Conservation (phyloP, 1,139 yeast genomes). For the Saccharomycopsis phalli region DNA sequence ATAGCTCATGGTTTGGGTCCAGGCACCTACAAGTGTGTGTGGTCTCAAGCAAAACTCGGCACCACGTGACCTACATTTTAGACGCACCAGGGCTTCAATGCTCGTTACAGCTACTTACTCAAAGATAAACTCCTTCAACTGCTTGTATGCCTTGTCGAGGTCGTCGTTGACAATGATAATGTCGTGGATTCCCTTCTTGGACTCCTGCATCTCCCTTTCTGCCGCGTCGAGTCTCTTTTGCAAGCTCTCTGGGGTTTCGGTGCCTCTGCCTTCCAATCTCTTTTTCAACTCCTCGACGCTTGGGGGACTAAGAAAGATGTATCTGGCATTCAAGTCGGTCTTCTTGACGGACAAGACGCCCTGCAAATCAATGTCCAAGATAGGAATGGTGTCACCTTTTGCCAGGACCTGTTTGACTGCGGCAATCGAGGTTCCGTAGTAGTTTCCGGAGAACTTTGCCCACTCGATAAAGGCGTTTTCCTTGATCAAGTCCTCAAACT, state of each 20-base stretch:
- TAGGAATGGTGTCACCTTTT: conserved; percentile 55
- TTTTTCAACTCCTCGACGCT: conserved; percentile 64
- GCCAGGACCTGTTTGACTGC: conserved; percentile 70
- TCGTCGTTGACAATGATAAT: conserved; percentile 82
- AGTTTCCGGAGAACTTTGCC: conserved; percentile 97
- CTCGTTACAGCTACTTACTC: conserved; percentile 22
- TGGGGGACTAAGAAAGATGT: conserved; percentile 86
- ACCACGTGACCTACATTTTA: background rate
- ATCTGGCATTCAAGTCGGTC: conserved; percentile 76
- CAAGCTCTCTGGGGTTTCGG: conserved; percentile 81
- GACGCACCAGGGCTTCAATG: background rate
- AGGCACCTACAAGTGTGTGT: background rate
- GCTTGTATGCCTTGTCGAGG: conserved; percentile 75
- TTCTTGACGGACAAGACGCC: conserved; percentile 90
- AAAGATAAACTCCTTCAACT: conserved; percentile 69
- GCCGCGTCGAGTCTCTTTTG: conserved; percentile 84
- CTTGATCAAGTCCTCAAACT: conserved; percentile 66
- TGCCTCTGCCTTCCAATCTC: conserved; percentile 83
- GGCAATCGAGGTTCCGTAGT: conserved; percentile 85
- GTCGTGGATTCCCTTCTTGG: conserved; percentile 90
- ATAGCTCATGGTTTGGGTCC: background rate
- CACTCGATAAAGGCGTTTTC: conserved; percentile 82
- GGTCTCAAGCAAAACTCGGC: background rate
- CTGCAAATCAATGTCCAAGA: conserved; percentile 97
- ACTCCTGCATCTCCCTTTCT: conserved; percentile 75